Percentiles rank a stretch among this genome's conserved stretches.
Conservation (phyloP, 164 flowering plant species). For the Echeveria elegans region DNA sequence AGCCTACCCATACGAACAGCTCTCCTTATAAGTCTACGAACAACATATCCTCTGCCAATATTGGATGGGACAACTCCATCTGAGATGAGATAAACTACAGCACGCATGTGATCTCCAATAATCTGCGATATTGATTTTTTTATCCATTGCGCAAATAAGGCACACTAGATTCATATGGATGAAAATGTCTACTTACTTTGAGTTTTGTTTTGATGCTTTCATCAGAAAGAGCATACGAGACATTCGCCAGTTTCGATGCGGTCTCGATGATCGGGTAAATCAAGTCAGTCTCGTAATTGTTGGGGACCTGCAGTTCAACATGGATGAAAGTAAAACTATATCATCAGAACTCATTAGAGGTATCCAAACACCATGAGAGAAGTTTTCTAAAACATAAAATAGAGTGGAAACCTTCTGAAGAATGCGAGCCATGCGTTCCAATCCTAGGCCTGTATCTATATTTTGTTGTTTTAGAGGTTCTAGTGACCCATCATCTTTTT, state of each 20-base stretch:
- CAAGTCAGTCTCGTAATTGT: conserved; percentile 91
- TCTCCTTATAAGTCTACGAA: conserved; percentile 81
- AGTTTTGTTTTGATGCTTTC: conserved; percentile 55
- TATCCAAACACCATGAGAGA: neutral
- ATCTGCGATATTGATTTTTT: conserved; percentile 32
- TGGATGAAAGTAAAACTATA: neutral
- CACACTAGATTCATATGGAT: neutral
- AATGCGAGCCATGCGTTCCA: conserved; percentile 89
- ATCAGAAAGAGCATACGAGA: conserved; percentile 53
- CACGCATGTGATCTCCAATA: conserved; percentile 90
- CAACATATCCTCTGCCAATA: conserved; percentile 94
- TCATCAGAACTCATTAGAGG: neutral
- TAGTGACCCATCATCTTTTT: conserved; percentile 76
- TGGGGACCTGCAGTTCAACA: conserved; percentile 63
- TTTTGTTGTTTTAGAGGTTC: conserved; percentile 82
- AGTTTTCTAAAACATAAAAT: neutral
- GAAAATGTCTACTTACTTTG: conserved; percentile 37
- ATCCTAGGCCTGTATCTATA: conserved; percentile 93
- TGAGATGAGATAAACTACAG: conserved; percentile 82
- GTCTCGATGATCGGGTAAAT: conserved; percentile 88
- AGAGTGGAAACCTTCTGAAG: conserved; percentile 77
- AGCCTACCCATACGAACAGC: conserved; percentile 81
- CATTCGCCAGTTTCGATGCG: conserved; percentile 65
- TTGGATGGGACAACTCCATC: conserved; percentile 95
- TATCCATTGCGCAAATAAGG: neutral